Conservation (phyloP, 176 grass and related monocot genomes). For the Eleusine indica region DNA sequence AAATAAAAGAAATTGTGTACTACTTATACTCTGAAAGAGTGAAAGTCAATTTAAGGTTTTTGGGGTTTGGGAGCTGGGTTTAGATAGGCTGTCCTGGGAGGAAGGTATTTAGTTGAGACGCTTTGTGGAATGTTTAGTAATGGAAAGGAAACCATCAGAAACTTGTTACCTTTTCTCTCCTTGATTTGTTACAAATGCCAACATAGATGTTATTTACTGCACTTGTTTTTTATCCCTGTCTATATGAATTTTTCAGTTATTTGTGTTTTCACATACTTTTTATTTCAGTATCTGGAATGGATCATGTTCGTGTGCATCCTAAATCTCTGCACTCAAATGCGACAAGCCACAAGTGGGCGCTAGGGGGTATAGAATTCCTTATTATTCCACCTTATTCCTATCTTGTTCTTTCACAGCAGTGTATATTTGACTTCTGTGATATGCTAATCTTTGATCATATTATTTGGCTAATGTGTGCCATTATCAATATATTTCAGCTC, state of each 20-base stretch:
- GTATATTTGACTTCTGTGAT: conserved; percentile 23
- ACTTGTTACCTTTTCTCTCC: conserved; percentile 7
- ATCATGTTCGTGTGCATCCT: conserved; percentile 94
- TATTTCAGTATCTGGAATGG: conserved; percentile 71
- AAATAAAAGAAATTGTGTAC: not conserved
- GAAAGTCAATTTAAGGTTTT: not conserved
- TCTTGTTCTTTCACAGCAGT: conserved; percentile 28
- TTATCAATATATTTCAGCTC: conserved; percentile 60
- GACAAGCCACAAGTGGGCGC: conserved; percentile 98
- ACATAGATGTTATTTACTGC: not conserved
- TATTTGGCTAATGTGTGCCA: conserved; percentile 41
- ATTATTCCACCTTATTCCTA: conserved; percentile 22
- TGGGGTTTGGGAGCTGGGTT: not conserved
- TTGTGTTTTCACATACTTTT: conserved; percentile 27
- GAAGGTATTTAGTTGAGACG: not conserved
- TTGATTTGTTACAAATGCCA: not conserved
- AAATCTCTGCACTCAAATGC: conserved; percentile 98
- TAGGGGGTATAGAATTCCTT: conserved; percentile 68
- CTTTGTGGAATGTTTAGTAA: not conserved
- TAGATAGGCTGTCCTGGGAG: not conserved
- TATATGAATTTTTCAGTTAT: conserved; percentile 12
- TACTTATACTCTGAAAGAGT: no score
- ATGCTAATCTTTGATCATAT: conserved; percentile 24
- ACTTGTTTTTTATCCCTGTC: not conserved
- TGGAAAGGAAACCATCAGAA: not conserved